Percentiles rank a stretch among this genome's conserved stretches.
Conservation (phyloP, 2,329 filamentous ascomycete genomes). For the Diaporthe aspalathi region DNA sequence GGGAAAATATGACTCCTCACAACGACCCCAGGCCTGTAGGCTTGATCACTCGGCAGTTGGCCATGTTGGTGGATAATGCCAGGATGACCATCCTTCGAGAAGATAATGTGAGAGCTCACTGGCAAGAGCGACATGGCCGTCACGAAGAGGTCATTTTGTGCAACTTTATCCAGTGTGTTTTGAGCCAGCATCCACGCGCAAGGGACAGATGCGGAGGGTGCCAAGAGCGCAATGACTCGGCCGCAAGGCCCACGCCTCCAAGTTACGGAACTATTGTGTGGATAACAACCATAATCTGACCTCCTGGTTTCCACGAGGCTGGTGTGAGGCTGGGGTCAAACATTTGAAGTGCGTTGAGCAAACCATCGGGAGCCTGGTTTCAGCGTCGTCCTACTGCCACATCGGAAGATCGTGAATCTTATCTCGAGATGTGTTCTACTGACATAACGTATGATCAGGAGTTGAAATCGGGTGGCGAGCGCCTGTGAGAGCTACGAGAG, state of each 20-base stretch:
- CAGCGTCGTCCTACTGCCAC: background rate
- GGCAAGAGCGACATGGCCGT: no score
- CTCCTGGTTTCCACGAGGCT: background rate
- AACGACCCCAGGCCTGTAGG: background rate
- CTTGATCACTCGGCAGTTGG: conserved; percentile 12
- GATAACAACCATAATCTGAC: background rate
- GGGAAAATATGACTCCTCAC: conserved; percentile 10
- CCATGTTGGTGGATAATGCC: background rate
- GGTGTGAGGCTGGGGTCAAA: background rate
- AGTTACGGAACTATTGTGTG: background rate
- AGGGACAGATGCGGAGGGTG: background rate
- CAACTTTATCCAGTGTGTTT: background rate
- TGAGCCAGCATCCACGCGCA: background rate
- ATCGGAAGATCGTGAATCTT: background rate
- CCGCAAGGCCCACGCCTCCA: background rate
- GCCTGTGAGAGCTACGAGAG: background rate
- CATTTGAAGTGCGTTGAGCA: background rate
- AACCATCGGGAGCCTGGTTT: background rate
- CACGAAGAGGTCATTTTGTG: background rate
- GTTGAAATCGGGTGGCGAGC: background rate
- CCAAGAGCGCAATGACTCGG: conserved; percentile 27
- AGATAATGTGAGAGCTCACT: background rate
- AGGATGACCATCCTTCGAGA: conserved; percentile 5
- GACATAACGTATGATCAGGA: background rate
- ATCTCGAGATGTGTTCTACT: background rate